phyloP scores from a whole-genome alignment of 148 eudicot genomes.

The Silene latifolia region DNA sequence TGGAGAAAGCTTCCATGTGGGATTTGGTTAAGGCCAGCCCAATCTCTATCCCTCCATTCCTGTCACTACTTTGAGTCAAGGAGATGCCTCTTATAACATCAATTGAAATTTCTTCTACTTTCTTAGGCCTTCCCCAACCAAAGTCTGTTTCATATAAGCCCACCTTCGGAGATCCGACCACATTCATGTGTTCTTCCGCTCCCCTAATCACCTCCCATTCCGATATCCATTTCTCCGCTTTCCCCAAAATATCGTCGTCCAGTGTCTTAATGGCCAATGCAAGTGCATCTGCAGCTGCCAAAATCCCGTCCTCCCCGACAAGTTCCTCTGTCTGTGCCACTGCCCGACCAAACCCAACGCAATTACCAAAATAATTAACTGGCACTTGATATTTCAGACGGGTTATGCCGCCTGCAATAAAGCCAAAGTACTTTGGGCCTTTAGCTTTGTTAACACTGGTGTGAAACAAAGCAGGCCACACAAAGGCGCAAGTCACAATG shows the following conservation, averaged over 20 bases:
- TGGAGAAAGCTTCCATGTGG: slow-evolving; percentile 32
- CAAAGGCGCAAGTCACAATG: slow-evolving; percentile 41
- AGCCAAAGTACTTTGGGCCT: slow-evolving; percentile 34
- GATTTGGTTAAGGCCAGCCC: slow-evolving; percentile 35
- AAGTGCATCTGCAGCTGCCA: slow-evolving; percentile 39
- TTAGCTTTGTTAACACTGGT: not conserved
- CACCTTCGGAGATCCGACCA: slow-evolving; percentile 58
- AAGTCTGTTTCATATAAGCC: slow-evolving; percentile 45
- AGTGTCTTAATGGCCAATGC: slow-evolving; percentile 33
- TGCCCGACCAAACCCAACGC: slow-evolving; percentile 35
- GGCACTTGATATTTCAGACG: slow-evolving; percentile 36
- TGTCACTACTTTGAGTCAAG: slow-evolving; percentile 34
- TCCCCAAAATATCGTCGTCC: slow-evolving; percentile 32
- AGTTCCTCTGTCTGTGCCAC: slow-evolving; percentile 24
- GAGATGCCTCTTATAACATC: slow-evolving; percentile 38
- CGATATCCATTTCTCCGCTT: slow-evolving; percentile 34
- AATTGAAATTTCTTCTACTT: slow-evolving; percentile 41
- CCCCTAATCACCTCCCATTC: slow-evolving; percentile 30
- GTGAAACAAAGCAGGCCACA: slow-evolving; percentile 37
- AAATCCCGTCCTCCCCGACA: slow-evolving; percentile 37
- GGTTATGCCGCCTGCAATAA: slow-evolving; percentile 46
- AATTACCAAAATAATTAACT: slow-evolving; percentile 38
- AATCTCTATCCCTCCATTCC: slow-evolving; percentile 49
- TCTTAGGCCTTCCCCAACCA: slow-evolving; percentile 51
- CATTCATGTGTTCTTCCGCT: slow-evolving; percentile 32